Percentiles rank a stretch among this genome's conserved stretches.
These are phyloP conservation scores for Mycena galopus DNA, from an alignment of 768 basidiomycete genomes.

Conservation along the genomic window DNA sequence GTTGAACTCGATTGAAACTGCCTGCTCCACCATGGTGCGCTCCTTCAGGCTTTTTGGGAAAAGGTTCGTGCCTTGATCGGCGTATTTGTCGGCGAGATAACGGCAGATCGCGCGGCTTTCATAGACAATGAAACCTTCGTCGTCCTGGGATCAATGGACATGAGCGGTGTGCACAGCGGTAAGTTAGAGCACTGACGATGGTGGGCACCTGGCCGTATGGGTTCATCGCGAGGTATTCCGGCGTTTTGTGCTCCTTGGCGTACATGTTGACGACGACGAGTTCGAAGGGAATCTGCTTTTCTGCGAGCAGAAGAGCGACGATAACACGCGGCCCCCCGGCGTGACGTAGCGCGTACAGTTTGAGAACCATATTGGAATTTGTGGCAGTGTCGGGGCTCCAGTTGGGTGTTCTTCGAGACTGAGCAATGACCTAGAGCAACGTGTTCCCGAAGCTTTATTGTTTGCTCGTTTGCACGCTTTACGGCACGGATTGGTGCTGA, in stretches of 20 bases:
- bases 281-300: background rate
- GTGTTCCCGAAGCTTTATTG: too few species aligned
- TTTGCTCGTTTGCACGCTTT: too few species aligned
- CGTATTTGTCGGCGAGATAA: constrained; percentile 12
- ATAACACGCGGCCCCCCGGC: background rate
- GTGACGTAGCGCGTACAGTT: background rate
- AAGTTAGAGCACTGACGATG: background rate
- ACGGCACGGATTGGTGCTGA: too few species aligned
- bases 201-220: background rate
- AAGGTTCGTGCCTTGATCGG: background rate
- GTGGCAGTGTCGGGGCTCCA: too few species aligned
- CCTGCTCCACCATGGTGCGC: constrained; percentile 7
- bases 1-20: background rate
- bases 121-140: constrained; percentile 18
- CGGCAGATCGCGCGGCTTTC: constrained; percentile 19
- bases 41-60: constrained; percentile 6
- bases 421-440: too few species aligned
- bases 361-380: constrained; percentile 1
- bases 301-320: background rate
- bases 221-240: constrained; percentile 2
- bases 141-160: constrained; percentile 4
- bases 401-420: too few species aligned
- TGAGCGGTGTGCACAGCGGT: too few species aligned
- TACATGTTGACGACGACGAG: background rate
- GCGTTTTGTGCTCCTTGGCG: constrained; percentile 1